Evolutionary conservation across 306 rosid species (phyloP), one percentile per base, ranked within the genome.

Genomic region (Astragalus glycyphyllos): DNA sequence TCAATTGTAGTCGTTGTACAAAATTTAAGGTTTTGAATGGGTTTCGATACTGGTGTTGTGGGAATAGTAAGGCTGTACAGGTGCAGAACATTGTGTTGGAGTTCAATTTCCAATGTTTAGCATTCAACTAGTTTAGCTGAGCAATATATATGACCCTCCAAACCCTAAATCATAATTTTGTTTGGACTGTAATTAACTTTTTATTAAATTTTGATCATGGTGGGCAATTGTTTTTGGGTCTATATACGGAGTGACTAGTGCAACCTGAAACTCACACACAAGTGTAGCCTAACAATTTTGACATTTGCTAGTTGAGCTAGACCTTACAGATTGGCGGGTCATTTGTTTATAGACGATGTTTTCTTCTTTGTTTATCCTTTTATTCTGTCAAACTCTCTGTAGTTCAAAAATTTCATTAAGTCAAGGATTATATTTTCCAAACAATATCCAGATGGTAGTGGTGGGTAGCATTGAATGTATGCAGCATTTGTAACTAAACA

Each of bases 91-190:
- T 34, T 46, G 47, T 46, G 53, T 56, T 46, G n/a, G 73, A 32
- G 26, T 58, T 75, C 35, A 68, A 14, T 37, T 75, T 6, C 37
- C 62, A 17, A 3, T 58, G 80, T 57, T 69, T 45, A 55, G 23
- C 48, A 31, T 54, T 31, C 23, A 65, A 17, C 66, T 7, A 11
- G 13, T 65, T 44, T 65, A 42, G 49, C 49, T 65, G 31, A 65
- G 17, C 40, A 42, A 11, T 26, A 11, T 12, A n/a, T 6, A 38
- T 38, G 15, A 0, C 8, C 16, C 34, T 6, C 59, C 16, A 63
- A 73, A 51, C 72, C 38, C 72, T 65, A 32, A 41, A 55, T 64
- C 60, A 4, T 34, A 14, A 15, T 67, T 53, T 46, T 29, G 65
- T 16, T 53, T 49, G 5, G 12, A 74, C 38, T 12, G 42, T 3